Base-by-base conservation (phyloP, 345 rosid species). In the Gossypium anomalum region DNA sequence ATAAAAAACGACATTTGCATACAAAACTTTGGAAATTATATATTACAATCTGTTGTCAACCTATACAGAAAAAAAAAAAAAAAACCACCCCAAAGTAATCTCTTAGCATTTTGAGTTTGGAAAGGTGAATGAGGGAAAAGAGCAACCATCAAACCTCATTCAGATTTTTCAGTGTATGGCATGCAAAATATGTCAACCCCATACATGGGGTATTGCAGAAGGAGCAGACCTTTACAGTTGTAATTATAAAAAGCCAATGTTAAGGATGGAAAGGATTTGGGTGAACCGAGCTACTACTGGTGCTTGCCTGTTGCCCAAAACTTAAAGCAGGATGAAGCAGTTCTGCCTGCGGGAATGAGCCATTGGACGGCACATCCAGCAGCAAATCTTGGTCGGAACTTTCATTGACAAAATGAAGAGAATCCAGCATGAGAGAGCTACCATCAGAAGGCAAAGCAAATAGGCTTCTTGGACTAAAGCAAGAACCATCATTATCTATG, bases 321-420 rank as follows among this genome's bases (percentile, higher is more conserved):
- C 80, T 79, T 56, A 70, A 38, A 80, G 76, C 25, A 38, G 91
- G 88, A 70, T 68, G 82, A 80, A 95, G 98, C 68, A 95, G 93
- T 82, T 95, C 99, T 59, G 98, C 99, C 81, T 93, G 93, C 48
- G 97, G 88, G 79, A 93, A 95, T 34, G 90, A 93, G 80, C 92
- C 81, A 13, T 89, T 88, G 77, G 87, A 87, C 34, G 96, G 98
- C 78, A 95, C 87, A 44, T 93, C 91, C 64, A 95, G 76, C 74
- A 94, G 94, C 78, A 95, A 85, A 75, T 93, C 97, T 73, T 93
- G 93, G 75, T 90, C 94, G 13, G 87, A 87, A 75, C 79, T 88
- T 71, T 86, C 93, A 75, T 87, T 87, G 2, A 78, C 83, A 72
- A 80, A 90, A 76, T 82, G 79, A 44, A 82, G 80, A 47, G 88